Percentiles rank a stretch among this genome's conserved stretches.
phyloP scores from a whole-genome alignment of 1,139 yeast genomes.

The Protomyces gravidus region DNA sequence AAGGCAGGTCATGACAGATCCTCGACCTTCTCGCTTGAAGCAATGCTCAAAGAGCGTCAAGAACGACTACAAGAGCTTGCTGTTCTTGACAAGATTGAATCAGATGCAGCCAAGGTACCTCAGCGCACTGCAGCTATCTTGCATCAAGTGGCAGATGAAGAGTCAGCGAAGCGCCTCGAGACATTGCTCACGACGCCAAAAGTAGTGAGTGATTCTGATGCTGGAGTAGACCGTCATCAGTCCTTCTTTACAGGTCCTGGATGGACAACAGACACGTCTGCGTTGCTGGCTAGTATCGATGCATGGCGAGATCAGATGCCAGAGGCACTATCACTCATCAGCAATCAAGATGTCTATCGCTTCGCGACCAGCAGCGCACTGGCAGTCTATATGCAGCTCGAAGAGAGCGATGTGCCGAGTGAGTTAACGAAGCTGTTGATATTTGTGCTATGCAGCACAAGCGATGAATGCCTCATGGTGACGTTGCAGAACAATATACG shows the following conservation, averaged over 20 bases:
- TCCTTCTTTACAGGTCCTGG: neutral
- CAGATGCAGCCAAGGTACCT: too few species aligned
- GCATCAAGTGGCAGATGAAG: neutral
- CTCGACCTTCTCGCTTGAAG: neutral
- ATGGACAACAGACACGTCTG: neutral
- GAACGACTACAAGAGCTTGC: neutral
- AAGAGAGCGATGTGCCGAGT: neutral
- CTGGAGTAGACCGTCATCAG: neutral
- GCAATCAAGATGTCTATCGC: neutral
- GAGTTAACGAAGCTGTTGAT: neutral
- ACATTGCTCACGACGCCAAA: neutral
- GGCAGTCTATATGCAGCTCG: neutral
- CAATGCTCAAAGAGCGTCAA: neutral
- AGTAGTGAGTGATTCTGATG: neutral
- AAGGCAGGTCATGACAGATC: too few species aligned
- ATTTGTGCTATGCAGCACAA: neutral
- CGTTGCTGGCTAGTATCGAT: neutral
- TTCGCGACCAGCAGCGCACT: neutral
- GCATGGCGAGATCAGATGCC: neutral
- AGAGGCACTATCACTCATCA: neutral
- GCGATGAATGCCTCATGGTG: neutral
- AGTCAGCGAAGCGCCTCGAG: neutral
- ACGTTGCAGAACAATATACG: neutral
- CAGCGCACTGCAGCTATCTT: too few species aligned
- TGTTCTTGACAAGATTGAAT: neutral